phyloP scores from a whole-genome alignment of 768 basidiomycete genomes.

The Kwoniella botswanensis region DNA sequence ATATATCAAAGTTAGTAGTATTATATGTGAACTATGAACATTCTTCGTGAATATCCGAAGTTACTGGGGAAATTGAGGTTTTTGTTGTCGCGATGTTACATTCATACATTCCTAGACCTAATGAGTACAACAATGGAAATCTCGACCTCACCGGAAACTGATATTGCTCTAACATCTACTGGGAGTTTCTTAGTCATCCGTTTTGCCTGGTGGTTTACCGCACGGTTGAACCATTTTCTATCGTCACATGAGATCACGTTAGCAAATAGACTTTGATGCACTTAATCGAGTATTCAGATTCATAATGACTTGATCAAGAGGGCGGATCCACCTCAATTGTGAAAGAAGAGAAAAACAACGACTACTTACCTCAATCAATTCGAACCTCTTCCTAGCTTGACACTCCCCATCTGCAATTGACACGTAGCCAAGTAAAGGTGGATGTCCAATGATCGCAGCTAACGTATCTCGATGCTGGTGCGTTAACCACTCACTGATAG shows the following conservation, averaged over 20 bases:
- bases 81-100: too few species aligned
- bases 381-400: slow-evolving; percentile 85
- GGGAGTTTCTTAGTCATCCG: slow-evolving; percentile 63
- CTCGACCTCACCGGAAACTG: not conserved
- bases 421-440: slow-evolving; percentile 80
- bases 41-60: too few species aligned
- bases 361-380: slow-evolving; percentile 84
- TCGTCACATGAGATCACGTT: not conserved
- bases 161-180: not conserved
- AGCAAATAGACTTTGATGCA: not conserved
- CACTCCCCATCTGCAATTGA: slow-evolving; percentile 93
- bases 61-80: too few species aligned
- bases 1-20: not conserved
- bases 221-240: slow-evolving; percentile 95
- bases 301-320: too few species aligned
- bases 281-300: too few species aligned
- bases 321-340: too few species aligned
- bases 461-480: slow-evolving; percentile 97
- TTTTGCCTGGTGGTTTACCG: slow-evolving; percentile 86
- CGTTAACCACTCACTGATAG: slow-evolving; percentile 87
- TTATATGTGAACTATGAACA: not conserved
- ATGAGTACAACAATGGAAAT: not conserved
- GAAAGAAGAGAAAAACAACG: too few species aligned
- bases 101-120: too few species aligned
- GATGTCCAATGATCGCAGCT: slow-evolving; percentile 88